Evolutionary conservation across 306 rosid genomes (phyloP).

Genomic region (Inga oerstediana): DNA sequence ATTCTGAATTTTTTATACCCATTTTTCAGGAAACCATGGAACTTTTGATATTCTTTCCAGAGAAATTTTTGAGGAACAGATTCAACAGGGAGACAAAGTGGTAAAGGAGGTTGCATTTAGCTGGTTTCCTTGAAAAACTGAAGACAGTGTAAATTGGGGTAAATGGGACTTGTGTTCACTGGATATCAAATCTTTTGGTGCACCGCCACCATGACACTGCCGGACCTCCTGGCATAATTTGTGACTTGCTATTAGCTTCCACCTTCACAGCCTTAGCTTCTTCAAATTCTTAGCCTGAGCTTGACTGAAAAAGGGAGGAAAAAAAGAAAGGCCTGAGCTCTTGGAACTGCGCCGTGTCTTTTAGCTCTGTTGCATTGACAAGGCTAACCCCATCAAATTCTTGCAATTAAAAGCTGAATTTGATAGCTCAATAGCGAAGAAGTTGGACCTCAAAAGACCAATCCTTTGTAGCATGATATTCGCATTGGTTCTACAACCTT

Average conservation of each 20-base stretch:
- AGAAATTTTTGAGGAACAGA: background rate
- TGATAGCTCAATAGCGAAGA: slow-evolving; percentile 18
- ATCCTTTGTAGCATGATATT: slow-evolving; percentile 40
- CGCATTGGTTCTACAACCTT: slow-evolving; percentile 3
- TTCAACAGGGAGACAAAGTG: background rate
- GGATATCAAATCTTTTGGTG: background rate
- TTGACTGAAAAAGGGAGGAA: slow-evolving; percentile 10
- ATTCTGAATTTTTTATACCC: too few species aligned
- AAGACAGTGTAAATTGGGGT: too few species aligned
- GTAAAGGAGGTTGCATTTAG: background rate
- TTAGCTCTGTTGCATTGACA: slow-evolving; percentile 78
- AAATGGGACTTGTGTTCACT: too few species aligned
- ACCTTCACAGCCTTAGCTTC: slow-evolving; percentile 75
- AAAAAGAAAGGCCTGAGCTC: slow-evolving; percentile 20
- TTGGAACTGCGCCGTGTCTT: slow-evolving; percentile 30
- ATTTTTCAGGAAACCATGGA: background rate
- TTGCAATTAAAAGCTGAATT: slow-evolving; percentile 44
- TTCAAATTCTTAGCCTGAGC: slow-evolving; percentile 73
- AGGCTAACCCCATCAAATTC: slow-evolving; percentile 67
- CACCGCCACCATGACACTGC: background rate
- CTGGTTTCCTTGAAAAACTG: background rate
- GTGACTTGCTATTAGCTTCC: slow-evolving; percentile 52
- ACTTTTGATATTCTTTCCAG: background rate
- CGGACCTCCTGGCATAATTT: background rate
- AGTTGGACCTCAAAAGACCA: slow-evolving; percentile 72